Evolutionary conservation across 225 moss, liverwort and hornwort species (phyloP).

Genomic region (Thuidium tamariscinum): DNA sequence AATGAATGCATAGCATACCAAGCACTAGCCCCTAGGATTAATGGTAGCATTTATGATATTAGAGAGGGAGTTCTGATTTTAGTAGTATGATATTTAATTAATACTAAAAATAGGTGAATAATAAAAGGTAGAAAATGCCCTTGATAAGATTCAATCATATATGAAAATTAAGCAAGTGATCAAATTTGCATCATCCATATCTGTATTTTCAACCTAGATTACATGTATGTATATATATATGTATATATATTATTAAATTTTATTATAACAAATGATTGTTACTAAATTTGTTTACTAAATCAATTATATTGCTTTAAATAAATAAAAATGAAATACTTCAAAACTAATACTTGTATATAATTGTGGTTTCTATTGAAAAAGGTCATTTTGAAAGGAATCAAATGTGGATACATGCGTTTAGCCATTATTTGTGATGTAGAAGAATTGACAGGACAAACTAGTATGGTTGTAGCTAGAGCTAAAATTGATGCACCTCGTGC

Average conservation of each 20-base stretch:
- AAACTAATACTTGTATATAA: neutral
- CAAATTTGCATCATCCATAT: neutral
- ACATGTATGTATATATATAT: too few species aligned
- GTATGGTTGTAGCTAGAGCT: slow-evolving; percentile 57
- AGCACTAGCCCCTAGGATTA: too few species aligned
- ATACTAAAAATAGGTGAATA: too few species aligned
- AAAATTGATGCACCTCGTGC: slow-evolving; percentile 74
- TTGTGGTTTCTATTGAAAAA: neutral
- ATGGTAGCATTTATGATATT: too few species aligned
- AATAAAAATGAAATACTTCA: neutral
- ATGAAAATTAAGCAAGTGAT: neutral
- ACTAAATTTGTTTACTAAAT: too few species aligned
- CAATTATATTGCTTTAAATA: too few species aligned
- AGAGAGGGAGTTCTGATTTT: too few species aligned
- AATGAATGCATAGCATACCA: too few species aligned
- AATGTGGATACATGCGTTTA: slow-evolving; percentile 60
- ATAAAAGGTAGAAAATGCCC: neutral
- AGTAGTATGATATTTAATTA: too few species aligned
- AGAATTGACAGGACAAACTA: slow-evolving; percentile 46
- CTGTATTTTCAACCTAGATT: neutral
- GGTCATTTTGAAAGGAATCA: slow-evolving; percentile 52
- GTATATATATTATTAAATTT: neutral
- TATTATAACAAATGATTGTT: neutral
- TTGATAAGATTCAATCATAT: neutral
- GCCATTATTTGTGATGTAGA: slow-evolving; percentile 67